Evolutionary conservation across 352 stramenopile genomes (phyloP).

Genomic region (Globisporangium iwayamae): DNA sequence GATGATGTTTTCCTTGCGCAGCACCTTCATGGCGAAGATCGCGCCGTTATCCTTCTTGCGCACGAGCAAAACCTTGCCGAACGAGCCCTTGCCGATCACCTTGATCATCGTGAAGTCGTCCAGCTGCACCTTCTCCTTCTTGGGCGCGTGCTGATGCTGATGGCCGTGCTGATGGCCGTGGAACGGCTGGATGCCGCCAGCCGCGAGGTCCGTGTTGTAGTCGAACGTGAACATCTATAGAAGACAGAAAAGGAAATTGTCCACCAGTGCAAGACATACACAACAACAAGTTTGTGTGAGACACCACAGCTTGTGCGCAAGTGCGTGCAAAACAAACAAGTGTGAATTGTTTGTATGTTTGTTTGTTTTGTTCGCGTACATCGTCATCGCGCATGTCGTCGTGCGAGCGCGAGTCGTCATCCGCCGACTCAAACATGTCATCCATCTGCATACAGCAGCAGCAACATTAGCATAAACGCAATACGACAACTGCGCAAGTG

Average conservation of each 20-base stretch:
- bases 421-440: conserved; percentile 74
- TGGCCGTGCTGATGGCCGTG: conserved; percentile 18
- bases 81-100: conserved; percentile 95
- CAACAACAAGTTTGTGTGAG: conserved; percentile 7
- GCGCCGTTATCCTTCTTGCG: conserved; percentile 89
- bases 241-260: conserved; percentile 1
- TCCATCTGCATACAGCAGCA: conserved; percentile 15
- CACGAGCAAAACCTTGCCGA: conserved; percentile 96
- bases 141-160: conserved; percentile 32
- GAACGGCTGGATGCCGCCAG: conserved; percentile 20
- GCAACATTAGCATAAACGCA: background rate
- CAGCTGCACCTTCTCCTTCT: conserved; percentile 76
- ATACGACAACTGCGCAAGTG: background rate
- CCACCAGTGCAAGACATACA: background rate
- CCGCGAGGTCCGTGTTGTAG: conserved; percentile 60
- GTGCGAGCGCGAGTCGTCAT: conserved; percentile 56
- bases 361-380: conserved; percentile 2
- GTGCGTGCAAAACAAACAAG: background rate
- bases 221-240: conserved; percentile 71
- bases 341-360: background rate
- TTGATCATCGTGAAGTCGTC: conserved; percentile 96
- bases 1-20: conserved; percentile 99
- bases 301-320: background rate
- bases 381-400: conserved; percentile 35
- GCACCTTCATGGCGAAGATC: conserved; percentile 99